These are phyloP conservation scores for Moelleriella libera DNA, from an alignment of 2,329 filamentous ascomycete species.

Conservation along the genomic window DNA sequence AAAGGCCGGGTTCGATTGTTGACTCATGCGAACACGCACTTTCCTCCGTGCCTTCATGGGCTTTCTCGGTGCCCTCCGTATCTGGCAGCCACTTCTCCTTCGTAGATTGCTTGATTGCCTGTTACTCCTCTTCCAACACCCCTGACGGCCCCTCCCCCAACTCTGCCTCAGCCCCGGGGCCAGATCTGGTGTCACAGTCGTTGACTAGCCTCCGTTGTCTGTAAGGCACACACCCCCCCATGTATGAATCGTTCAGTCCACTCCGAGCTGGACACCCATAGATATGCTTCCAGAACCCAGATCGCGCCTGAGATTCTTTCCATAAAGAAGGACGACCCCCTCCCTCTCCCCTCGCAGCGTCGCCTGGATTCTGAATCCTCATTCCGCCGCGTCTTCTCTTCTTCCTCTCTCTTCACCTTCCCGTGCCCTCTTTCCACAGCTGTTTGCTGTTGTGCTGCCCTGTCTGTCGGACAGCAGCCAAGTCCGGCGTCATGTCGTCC, in stretches of 20 bases:
- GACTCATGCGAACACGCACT: too few relatives aligned
- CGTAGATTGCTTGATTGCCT: not conserved
- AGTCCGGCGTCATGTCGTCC: slow-evolving; percentile 7
- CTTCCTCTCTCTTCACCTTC: not conserved
- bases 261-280: slow-evolving; percentile 1
- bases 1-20: too few relatives aligned
- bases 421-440: not conserved
- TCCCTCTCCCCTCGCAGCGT: not conserved
- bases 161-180: not conserved
- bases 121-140: not conserved
- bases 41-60: too few relatives aligned
- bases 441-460: not conserved
- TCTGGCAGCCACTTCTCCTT: not conserved
- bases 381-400: not conserved
- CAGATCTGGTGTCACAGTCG: not conserved
- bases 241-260: slow-evolving; percentile 1
- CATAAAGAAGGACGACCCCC: slow-evolving; percentile 6
- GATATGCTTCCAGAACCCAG: slow-evolving; percentile 4
- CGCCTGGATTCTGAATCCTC: not conserved
- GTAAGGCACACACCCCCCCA: not conserved
- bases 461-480: too few relatives aligned
- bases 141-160: slow-evolving; percentile 1
- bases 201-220: slow-evolving; percentile 1
- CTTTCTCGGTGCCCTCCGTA: too few relatives aligned
- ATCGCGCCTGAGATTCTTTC: not conserved